Percentiles rank a stretch among this genome's conserved stretches.
phyloP scores from a whole-genome alignment of 345 rosid species.

The Camelina sativa region DNA sequence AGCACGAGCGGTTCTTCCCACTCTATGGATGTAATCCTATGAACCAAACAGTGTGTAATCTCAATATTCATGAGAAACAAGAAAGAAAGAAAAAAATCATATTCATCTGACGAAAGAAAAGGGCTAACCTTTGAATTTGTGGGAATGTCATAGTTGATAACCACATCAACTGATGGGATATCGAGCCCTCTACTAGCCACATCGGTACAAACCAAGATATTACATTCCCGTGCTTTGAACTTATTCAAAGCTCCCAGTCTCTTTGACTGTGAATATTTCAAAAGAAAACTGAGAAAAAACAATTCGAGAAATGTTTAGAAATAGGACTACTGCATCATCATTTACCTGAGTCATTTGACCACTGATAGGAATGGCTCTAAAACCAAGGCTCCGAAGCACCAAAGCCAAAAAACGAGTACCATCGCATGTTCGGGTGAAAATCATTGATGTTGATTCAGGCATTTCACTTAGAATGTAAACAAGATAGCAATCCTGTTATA shows the following conservation, averaged over 20 bases:
- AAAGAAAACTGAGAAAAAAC: neutral
- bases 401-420: slow-evolving; percentile 75
- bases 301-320: neutral
- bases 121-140: slow-evolving; percentile 48
- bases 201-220: slow-evolving; percentile 90
- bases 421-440: slow-evolving; percentile 92
- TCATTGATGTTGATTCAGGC: slow-evolving; percentile 84
- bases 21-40: slow-evolving; percentile 91
- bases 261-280: slow-evolving; percentile 62
- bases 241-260: slow-evolving; percentile 93
- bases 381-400: slow-evolving; percentile 83
- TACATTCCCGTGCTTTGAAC: slow-evolving; percentile 94
- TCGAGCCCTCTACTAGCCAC: slow-evolving; percentile 99
- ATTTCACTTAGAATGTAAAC: slow-evolving; percentile 75
- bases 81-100: neutral
- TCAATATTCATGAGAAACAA: slow-evolving; percentile 12
- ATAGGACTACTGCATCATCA: neutral
- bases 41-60: slow-evolving; percentile 2
- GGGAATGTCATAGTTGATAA: slow-evolving; percentile 93
- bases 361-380: slow-evolving; percentile 93
- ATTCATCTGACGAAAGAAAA: neutral
- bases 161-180: slow-evolving; percentile 95
- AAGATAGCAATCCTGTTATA: slow-evolving; percentile 86
- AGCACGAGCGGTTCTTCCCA: slow-evolving; percentile 95
- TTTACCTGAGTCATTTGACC: slow-evolving; percentile 96